A percentile compares a stretch with the other conserved stretches of the same genome.
phyloP scores from a whole-genome alignment of 2,329 filamentous ascomycete species.

The Ophiostoma quercus region DNA sequence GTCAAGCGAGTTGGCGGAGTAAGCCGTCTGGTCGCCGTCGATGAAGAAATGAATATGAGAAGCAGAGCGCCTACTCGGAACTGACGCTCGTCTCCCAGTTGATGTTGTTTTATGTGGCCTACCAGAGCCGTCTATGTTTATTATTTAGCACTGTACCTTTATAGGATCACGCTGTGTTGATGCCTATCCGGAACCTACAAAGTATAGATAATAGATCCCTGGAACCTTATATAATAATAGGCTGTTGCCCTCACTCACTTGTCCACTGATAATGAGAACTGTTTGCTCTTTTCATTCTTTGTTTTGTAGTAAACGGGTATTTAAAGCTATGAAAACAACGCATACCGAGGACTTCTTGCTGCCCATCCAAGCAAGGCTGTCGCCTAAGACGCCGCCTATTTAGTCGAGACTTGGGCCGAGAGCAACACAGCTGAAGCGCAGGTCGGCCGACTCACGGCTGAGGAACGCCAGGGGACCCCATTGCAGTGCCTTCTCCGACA shows the following conservation, averaged over 20 bases:
- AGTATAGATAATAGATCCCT: not conserved
- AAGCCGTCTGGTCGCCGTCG: not conserved
- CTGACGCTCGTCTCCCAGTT: not conserved
- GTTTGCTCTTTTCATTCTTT: not conserved
- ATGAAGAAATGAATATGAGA: not conserved
- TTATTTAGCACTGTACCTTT: constrained; percentile 1
- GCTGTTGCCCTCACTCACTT: too few relatives aligned
- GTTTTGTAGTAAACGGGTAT: not conserved
- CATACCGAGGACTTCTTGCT: not conserved
- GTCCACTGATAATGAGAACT: too few relatives aligned
- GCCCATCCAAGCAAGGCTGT: not conserved
- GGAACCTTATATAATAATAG: not conserved
- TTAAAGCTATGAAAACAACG: not conserved
- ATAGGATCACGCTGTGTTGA: not conserved
- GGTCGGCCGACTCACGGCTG: constrained; percentile 48
- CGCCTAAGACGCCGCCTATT: not conserved
- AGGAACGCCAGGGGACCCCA: constrained; percentile 59
- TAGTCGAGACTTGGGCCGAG: constrained; percentile 49
- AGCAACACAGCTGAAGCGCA: constrained; percentile 56
- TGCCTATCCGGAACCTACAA: not conserved
- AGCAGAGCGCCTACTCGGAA: not conserved
- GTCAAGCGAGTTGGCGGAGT: not conserved
- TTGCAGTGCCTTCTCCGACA: constrained; percentile 69
- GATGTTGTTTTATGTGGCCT: not conserved
- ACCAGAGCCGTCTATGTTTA: not conserved